Percentiles rank a stretch among this genome's conserved stretches.
Conservation (phyloP, 306 rosid genomes). For the Quillaja saponaria region DNA sequence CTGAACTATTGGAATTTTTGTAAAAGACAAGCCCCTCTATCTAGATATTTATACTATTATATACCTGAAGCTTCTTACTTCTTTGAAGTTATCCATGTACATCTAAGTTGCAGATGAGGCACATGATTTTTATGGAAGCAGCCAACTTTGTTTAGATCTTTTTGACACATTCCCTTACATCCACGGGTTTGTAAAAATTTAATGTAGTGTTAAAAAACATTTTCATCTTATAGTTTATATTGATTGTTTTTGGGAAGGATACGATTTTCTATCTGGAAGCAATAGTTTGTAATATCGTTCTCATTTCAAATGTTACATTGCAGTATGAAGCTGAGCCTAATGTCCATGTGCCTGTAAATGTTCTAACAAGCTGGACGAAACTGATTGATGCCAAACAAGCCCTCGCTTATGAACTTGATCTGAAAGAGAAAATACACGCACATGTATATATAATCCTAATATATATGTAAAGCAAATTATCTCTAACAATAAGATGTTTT, state of each 20-base stretch:
- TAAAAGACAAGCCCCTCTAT: conserved; percentile 17
- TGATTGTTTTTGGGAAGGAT: too few species aligned
- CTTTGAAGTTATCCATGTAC: conserved; percentile 13
- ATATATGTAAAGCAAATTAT: too few species aligned
- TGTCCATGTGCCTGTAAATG: conserved; percentile 2
- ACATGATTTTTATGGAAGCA: conserved; percentile 26
- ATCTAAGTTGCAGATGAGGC: conserved; percentile 23
- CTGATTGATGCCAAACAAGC: conserved; percentile 1
- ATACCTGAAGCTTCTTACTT: conserved; percentile 18
- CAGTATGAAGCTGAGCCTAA: conserved; percentile 21
- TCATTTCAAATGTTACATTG: conserved; percentile 22
- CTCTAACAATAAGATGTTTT: too few species aligned
- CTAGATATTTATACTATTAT: conserved; percentile 25
- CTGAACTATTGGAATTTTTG: conserved; percentile 26
- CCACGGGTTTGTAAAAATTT: too few species aligned
- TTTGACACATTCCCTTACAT: background rate
- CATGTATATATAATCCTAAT: background rate
- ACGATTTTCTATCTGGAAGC: too few species aligned
- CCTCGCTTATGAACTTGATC: conserved; percentile 22
- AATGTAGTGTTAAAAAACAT: background rate
- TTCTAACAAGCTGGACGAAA: conserved; percentile 20
- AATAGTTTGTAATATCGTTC: too few species aligned
- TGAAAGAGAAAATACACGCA: too few species aligned
- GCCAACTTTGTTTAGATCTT: conserved; percentile 23
- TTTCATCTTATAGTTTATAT: conserved; percentile 14